Evolutionary conservation across 768 basidiomycete genomes (phyloP), one percentile per base, ranked within the genome.

Genomic region (Pholiota molesta): DNA sequence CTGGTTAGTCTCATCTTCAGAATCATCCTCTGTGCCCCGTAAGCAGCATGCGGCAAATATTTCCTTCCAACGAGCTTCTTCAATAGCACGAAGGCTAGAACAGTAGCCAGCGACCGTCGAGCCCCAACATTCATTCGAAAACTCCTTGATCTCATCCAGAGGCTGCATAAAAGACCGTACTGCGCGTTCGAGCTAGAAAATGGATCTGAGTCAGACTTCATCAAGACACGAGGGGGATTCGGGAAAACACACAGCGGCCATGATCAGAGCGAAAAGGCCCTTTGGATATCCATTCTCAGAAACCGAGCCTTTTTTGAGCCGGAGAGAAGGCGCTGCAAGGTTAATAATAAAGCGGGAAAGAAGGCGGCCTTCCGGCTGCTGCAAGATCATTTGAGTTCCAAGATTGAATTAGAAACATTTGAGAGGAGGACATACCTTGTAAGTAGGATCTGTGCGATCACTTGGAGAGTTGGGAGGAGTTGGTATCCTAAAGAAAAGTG

Each of bases 121-220:
- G n/a, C n/a, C n/a, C n/a, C n/a, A n/a, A n/a, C n/a, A 55, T 3
- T 57, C 54, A 1, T 54, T 65, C 4, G 61, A 67, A 44, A 67
- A 67, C 21, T 67, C 66, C 23, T 26, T 54, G 2, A 42, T 13
- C n/a, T 56, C 39, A 16, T 17, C 29, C 1, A 55, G 35, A 31
- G 61, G 63, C 31, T 56, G 57, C 2, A 35, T 61, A 13, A 63
- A 55, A 29, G 29, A 51, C 10, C 33, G 13, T 2, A 65, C 65
- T 8, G 67, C 67, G 39, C 61, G 65, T 35, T 68, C 65, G 21
- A 68, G 67, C 67, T 68, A 59, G 10, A 51, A 58, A 21, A 54
- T 3, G 10, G 21, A 13, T 2, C 5, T 53, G 58, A 33, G 31
- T 40, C 16, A 13, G 40, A 47, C 5, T 45, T 37, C n/a, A 23